Base-by-base conservation (phyloP, 371 early-diverging fungal species). In the Batrachochytrium dendrobatidis region DNA sequence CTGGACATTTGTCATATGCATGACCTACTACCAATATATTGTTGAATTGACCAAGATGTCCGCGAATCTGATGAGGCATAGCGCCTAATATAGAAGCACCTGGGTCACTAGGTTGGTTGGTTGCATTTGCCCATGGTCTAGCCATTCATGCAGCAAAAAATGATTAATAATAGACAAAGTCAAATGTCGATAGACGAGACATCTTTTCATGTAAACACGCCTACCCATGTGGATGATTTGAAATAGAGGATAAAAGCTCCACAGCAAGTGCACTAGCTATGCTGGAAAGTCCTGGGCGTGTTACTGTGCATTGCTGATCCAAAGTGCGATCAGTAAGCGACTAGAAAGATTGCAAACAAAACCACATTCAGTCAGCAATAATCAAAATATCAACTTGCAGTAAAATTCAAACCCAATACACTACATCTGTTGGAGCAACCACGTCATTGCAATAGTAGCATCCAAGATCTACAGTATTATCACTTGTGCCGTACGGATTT, bases 381-480 rank as follows among this genome's bases (percentile, higher is more conserved):
- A 24, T 20, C 15, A 39, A 20, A 15, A 15, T 20, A 39, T 39
- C 15, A 39, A 31, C n/a, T 8, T 30, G 18, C 34, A 32, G 24
- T 22, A 1, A 18, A 49, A 26, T 24, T 15, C 8, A 20, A n/a
- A 39, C 22, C 49, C 29, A 34, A 53, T 8, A 1, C 30, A 80
- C 75, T 78, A 86, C 88, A 69, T 94, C 94, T 0, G 86, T 77
- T 1, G 95, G 97, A 10, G 93, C 95, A 1, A 94, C 94, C 35
- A 95, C 85, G 65, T 95, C 96, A 65, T 91, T 91, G 74, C 98
- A 97, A 65, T 88, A 97, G 70, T 97, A 97, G 66, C 98, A 97
- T 6, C 94, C 94, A 25, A 94, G 69, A 5, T 65, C 51, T n/a
- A 46, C 59, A 12, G 68, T 53, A 3, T 25, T 28, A 34, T 34